A percentile compares a stretch with the other conserved stretches of the same genome.
Conservation (phyloP, 176 grass and related monocot species). For the Musa beccarii region DNA sequence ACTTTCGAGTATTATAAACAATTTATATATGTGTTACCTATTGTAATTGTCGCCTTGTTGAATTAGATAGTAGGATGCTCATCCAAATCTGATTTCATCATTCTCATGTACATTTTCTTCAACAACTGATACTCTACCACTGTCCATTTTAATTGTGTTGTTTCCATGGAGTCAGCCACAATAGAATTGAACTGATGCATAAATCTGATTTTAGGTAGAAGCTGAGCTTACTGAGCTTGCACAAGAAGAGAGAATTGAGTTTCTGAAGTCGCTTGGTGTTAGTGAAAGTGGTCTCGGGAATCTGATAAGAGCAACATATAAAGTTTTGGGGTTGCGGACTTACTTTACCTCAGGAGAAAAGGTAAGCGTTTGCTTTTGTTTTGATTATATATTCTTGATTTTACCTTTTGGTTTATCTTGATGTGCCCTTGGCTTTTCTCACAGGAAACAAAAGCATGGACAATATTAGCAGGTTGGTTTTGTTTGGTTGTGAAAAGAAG, state of each 20-base stretch:
- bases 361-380: constrained; percentile 36
- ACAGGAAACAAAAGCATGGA: constrained; percentile 99
- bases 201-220: constrained; percentile 52
- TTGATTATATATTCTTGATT: constrained; percentile 7
- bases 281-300: constrained; percentile 84
- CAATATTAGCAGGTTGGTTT: constrained; percentile 69
- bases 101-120: too few relatives aligned
- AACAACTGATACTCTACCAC: background rate
- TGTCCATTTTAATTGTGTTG: background rate
- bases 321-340: constrained; percentile 82
- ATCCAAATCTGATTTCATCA: too few relatives aligned
- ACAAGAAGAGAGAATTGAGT: constrained; percentile 87
- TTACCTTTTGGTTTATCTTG: constrained; percentile 7
- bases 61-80: background rate
- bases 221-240: constrained; percentile 85
- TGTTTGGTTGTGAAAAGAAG: constrained; percentile 4
- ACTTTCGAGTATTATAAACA: too few relatives aligned
- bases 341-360: constrained; percentile 96
- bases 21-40: background rate
- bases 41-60: background rate
- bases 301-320: constrained; percentile 92
- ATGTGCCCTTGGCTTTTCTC: constrained; percentile 2
- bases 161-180: background rate
- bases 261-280: constrained; percentile 81
- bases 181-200: background rate